Evolutionary conservation across 805 yeast species (phyloP), one percentile per base, ranked within the genome.

Genomic region (Yarrowia deformans): DNA sequence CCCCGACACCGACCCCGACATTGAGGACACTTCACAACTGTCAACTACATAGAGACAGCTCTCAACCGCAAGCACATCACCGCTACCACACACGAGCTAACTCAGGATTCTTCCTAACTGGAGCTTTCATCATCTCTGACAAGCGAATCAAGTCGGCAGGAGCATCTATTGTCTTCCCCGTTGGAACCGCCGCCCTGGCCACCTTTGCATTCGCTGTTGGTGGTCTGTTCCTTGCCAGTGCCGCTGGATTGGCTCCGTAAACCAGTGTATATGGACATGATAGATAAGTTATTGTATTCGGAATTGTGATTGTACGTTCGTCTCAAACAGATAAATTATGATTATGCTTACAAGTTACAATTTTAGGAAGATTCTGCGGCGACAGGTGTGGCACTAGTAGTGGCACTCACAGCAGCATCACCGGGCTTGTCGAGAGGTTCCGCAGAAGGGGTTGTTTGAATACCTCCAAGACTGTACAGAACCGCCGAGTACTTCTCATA

Each of bases 41-140:
- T 32, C 4, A 40, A 14, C 14, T 16, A 23, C 29, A 23, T 4
- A 23, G 29, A 23, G 29, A 23, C 29, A 23, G 29, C 29, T 4
- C 29, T 23, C 29, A 23, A 23, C 29, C 29, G 4, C 29, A 23
- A 23, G 29, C 29, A 23, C 29, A 23, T 23, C 29, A 23, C 29
- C 29, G 3, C 29, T 16, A 16, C 14, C 45, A 40, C 18, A 14
- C n/a, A 19, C 2, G n/a, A 23, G 29, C 68, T 63, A 63, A 63
- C 68, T 6, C 56, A 63, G 68, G 56, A 10, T 63, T 63, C 68
- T 49, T 63, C 37, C 39, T 63, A 10, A 48, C 68, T 5, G 68
- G 56, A 63, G 68, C 56, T 32, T 63, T 63, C 48, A 48, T 63
- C 55, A 63, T 63, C 37, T 63, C 68, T n/a, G 68, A 63, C 46